Evolutionary conservation across 2,329 filamentous ascomycete species (phyloP).

Genomic region (Verticillium longisporum): DNA sequence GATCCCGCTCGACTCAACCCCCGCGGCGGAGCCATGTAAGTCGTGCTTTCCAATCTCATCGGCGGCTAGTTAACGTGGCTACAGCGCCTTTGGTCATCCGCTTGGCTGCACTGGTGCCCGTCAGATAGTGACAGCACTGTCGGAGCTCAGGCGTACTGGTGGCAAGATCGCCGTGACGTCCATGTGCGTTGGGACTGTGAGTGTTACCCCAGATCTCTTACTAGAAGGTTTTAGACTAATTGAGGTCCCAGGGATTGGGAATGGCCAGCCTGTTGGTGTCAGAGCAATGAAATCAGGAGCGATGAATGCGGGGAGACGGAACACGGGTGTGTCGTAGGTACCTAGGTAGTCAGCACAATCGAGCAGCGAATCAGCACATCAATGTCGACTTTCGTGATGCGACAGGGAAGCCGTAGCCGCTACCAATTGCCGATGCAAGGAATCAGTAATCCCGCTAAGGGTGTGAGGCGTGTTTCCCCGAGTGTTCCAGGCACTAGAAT

Average conservation of each 20-base stretch:
- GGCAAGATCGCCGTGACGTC: conserved; percentile 2
- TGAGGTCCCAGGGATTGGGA: conserved; percentile 4
- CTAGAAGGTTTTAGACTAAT: neutral
- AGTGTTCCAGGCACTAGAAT: too few species aligned
- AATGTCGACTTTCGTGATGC: too few species aligned
- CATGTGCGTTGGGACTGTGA: conserved; percentile 5
- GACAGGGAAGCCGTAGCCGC: too few species aligned
- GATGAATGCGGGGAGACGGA: neutral
- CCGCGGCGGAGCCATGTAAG: conserved; percentile 9
- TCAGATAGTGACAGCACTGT: conserved; percentile 8
- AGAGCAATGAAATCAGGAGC: neutral
- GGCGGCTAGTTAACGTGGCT: neutral
- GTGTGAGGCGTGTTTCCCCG: too few species aligned
- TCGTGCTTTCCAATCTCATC: neutral
- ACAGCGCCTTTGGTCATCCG: conserved; percentile 11
- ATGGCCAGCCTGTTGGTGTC: conserved; percentile 8
- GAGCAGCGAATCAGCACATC: too few species aligned
- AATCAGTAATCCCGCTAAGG: too few species aligned
- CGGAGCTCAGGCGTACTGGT: conserved; percentile 2
- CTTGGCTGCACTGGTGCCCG: conserved; percentile 12
- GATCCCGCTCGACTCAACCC: conserved; percentile 1
- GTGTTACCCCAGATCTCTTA: neutral
- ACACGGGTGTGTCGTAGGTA: neutral
- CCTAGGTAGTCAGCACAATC: neutral
- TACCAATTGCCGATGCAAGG: too few species aligned